Evolutionary conservation across 2,329 filamentous ascomycete genomes (phyloP).

Genomic region (Metarhizium album): DNA sequence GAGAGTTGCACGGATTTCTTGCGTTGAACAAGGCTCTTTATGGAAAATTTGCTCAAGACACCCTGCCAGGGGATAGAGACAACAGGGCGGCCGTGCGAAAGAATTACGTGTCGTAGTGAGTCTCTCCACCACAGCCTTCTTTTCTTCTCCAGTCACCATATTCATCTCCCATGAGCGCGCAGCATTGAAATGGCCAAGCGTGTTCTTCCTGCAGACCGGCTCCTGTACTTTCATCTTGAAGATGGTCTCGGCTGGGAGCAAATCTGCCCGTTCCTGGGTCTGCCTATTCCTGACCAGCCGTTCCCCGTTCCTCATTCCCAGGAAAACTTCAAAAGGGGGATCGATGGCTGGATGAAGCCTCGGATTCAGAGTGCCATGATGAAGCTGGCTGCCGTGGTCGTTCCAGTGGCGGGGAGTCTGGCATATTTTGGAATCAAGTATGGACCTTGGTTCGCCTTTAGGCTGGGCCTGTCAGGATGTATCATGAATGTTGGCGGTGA

Average conservation of each 20-base stretch:
- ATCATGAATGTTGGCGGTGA: background rate
- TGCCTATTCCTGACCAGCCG: too few species aligned
- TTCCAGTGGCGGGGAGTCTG: background rate
- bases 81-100: background rate
- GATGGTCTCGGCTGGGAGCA: conserved; percentile 24
- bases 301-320: too few species aligned
- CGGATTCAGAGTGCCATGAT: background rate
- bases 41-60: too few species aligned
- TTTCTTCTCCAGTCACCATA: background rate
- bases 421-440: conserved; percentile 3
- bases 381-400: background rate
- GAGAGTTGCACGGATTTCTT: too few species aligned
- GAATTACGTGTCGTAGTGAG: conserved; percentile 3
- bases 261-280: too few species aligned
- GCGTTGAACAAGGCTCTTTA: too few species aligned
- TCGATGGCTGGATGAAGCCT: background rate
- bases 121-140: background rate
- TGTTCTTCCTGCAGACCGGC: conserved; percentile 15
- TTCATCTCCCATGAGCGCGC: too few species aligned
- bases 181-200: conserved; percentile 13
- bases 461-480: background rate
- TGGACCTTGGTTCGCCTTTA: background rate
- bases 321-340: too few species aligned
- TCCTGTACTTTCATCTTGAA: conserved; percentile 21
- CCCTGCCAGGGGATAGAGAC: background rate